phyloP scores from a whole-genome alignment of 257 asterid species.

The Primulina tabacum region DNA sequence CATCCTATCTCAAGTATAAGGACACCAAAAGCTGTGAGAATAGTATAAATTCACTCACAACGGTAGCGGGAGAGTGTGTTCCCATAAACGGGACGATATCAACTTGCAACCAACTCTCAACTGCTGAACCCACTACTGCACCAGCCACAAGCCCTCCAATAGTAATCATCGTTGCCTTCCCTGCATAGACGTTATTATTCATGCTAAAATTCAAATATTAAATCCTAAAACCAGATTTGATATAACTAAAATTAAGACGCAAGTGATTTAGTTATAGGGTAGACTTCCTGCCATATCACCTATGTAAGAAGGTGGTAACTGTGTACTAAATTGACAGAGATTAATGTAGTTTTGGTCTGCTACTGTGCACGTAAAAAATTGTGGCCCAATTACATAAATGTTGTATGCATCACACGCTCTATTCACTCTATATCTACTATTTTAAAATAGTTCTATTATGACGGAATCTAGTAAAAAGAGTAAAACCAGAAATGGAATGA shows the following conservation, averaged over 20 bases:
- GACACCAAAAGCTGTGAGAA: constrained; percentile 83
- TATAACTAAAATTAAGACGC: background rate
- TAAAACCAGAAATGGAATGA: background rate
- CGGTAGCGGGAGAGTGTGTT: constrained; percentile 77
- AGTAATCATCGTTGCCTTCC: constrained; percentile 85
- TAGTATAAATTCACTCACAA: constrained; percentile 82
- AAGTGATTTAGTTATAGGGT: background rate
- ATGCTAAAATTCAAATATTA: background rate
- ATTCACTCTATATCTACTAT: too few species aligned
- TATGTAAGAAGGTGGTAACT: too few species aligned
- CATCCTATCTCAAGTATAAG: constrained; percentile 61
- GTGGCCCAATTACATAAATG: too few species aligned
- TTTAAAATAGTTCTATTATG: background rate
- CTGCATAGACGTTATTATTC: constrained; percentile 39
- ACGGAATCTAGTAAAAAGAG: background rate
- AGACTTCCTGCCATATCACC: too few species aligned
- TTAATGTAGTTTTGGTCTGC: too few species aligned
- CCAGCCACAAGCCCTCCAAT: constrained; percentile 97
- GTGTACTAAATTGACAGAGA: too few species aligned
- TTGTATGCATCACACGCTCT: background rate
- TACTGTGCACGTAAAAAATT: too few species aligned
- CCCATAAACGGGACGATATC: constrained; percentile 93
- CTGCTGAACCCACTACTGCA: constrained; percentile 92
- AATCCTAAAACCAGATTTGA: constrained; percentile 4
- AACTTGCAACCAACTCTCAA: constrained; percentile 92